phyloP scores from a whole-genome alignment of 2,329 filamentous ascomycete genomes.

The Polychaeton citri region DNA sequence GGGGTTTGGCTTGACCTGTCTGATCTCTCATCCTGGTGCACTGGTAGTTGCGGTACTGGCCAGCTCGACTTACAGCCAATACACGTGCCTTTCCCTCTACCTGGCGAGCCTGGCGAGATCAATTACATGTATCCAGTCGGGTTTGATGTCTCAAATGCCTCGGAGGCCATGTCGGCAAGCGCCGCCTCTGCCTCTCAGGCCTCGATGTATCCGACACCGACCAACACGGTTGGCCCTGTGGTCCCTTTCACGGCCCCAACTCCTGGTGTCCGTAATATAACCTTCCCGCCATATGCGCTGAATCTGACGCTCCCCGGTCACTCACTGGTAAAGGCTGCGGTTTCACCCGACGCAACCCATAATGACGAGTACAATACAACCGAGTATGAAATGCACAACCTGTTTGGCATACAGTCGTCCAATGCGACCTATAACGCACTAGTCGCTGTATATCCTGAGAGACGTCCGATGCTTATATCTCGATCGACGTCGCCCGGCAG shows the following conservation, averaged over 20 bases:
- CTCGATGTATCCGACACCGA: slow-evolving; percentile 7
- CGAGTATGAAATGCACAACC: slow-evolving; percentile 13
- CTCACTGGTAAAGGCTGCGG: slow-evolving; percentile 9
- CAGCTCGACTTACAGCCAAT: slow-evolving; percentile 8
- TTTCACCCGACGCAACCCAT: slow-evolving; percentile 12
- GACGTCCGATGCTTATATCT: slow-evolving; percentile 73
- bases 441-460: slow-evolving; percentile 46
- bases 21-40: slow-evolving; percentile 8
- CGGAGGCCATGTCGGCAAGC: slow-evolving; percentile 11
- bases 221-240: slow-evolving; percentile 5
- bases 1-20: slow-evolving; percentile 13
- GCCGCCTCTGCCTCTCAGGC: slow-evolving; percentile 7
- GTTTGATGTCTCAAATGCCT: slow-evolving; percentile 13
- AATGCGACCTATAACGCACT: slow-evolving; percentile 12
- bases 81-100: slow-evolving; percentile 13
- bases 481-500: slow-evolving; percentile 69
- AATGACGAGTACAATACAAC: slow-evolving; percentile 12
- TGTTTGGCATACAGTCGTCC: slow-evolving; percentile 9
- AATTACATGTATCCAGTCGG: slow-evolving; percentile 12
- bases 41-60: slow-evolving; percentile 8
- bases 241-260: slow-evolving; percentile 24
- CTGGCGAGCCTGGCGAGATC: slow-evolving; percentile 13
- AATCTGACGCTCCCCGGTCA: slow-evolving; percentile 12
- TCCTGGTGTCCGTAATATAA: slow-evolving; percentile 10
- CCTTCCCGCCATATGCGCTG: slow-evolving; percentile 13